These are phyloP conservation scores for Saraca asoca DNA, from an alignment of 331 rosid genomes.

Conservation along the genomic window DNA sequence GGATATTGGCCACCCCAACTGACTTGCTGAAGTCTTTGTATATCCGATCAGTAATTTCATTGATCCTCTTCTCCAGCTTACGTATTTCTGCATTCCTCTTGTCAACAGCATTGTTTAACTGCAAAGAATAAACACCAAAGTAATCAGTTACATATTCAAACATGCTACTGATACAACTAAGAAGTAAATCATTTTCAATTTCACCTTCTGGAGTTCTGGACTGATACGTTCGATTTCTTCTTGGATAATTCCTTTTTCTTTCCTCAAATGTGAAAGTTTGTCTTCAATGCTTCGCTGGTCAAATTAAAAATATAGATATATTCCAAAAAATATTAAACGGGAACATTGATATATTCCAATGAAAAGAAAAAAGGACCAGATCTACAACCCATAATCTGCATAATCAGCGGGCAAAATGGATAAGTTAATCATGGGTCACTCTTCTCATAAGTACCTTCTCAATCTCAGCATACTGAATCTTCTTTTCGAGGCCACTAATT, in stretches of 20 bases:
- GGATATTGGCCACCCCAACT: slow-evolving; percentile 95
- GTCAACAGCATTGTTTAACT: slow-evolving; percentile 63
- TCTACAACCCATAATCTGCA: slow-evolving; percentile 9
- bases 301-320: slow-evolving; percentile 8
- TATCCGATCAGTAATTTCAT: slow-evolving; percentile 84
- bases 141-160: slow-evolving; percentile 28
- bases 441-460: slow-evolving; percentile 65
- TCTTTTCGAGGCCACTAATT: slow-evolving; percentile 93
- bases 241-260: slow-evolving; percentile 66
- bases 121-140: slow-evolving; percentile 30
- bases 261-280: slow-evolving; percentile 69
- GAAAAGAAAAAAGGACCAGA: slow-evolving; percentile 9
- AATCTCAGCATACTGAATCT: slow-evolving; percentile 91
- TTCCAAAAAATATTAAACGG: neutral
- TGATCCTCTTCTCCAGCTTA: slow-evolving; percentile 84
- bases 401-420: neutral
- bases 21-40: slow-evolving; percentile 85
- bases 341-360: slow-evolving; percentile 21
- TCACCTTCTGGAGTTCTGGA: slow-evolving; percentile 84
- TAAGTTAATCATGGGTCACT: neutral
- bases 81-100: slow-evolving; percentile 68
- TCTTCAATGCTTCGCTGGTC: slow-evolving; percentile 84
- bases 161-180: slow-evolving; percentile 5
- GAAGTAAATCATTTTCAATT: slow-evolving; percentile 30
- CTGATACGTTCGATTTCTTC: slow-evolving; percentile 74